Base-by-base conservation (phyloP, 768 basidiomycete species). In the Mycena pura region DNA sequence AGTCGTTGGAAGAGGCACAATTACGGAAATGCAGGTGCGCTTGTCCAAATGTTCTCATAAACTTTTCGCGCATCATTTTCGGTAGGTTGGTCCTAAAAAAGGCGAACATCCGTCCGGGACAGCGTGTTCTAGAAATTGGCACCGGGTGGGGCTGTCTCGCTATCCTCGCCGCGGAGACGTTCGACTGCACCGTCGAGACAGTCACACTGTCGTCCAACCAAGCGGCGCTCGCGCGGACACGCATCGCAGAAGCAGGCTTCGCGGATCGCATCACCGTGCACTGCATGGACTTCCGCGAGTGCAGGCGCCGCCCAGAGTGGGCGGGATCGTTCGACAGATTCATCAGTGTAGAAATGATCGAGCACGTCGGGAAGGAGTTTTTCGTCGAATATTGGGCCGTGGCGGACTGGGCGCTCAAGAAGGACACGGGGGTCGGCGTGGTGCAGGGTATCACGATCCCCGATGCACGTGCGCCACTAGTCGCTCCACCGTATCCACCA, bases 301-400 rank as follows among this genome's bases (percentile, higher is more conserved):
- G 48, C 29, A 38, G 24, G 7, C 72, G 82, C 59, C 82, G 80
- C 7, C 58, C 69, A 19, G 76, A 77, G 45, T 86, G 82, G 84
- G 71, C 75, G 43, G 78, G 78, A 21, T 59, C 74, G 13, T 86
- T 86, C 62, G 85, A 86, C 62, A 68, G 82, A 1, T 74, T 86
- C 19, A 77, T 86, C 38, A 84, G 82, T 49, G 76, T 85, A 48
- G 85, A 86, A 73, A 86, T 86, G 85, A 76, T 86, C 11, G 85
- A 86, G 67, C 81, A 80, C 1, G 84, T 86, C 22, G 85, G 84
- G 22, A 72, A 74, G 50, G 82, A 83, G 44, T 85, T 78, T 64
- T 74, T 84, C 53, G 71, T 75, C 44, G 77, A 76, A 48, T 85
- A 84, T 66, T 86, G 83, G 75, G 66, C 64, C 9, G 73, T 79